Evolutionary conservation across 1,284 basidiomycete species (phyloP).

Genomic region (Trametes polyzona): DNA sequence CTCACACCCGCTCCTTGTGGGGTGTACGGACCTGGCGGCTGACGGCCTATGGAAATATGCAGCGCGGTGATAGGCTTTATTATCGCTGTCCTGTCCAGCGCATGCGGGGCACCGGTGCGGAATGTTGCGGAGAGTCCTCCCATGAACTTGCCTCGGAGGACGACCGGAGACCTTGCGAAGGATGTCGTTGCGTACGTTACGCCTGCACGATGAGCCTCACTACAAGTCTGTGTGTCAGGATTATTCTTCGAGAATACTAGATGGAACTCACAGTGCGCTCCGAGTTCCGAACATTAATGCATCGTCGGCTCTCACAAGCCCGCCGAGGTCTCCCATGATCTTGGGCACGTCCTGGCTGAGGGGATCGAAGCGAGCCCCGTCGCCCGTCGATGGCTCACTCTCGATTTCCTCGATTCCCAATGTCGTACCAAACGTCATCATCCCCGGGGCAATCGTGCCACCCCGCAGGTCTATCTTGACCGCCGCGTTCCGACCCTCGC

Average conservation of each 20-base stretch:
- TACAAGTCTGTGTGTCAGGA: constrained; percentile 28
- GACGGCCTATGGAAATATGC: constrained; percentile 64
- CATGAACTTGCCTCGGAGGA: constrained; percentile 66
- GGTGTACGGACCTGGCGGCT: constrained; percentile 39
- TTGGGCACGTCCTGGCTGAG: constrained; percentile 45
- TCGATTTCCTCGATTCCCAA: constrained; percentile 66
- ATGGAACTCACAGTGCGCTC: constrained; percentile 61
- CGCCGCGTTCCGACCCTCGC: constrained; percentile 18
- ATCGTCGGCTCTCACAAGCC: constrained; percentile 70
- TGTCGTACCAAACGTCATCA: constrained; percentile 63
- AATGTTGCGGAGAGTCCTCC: constrained; percentile 55
- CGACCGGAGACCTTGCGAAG: constrained; percentile 57
- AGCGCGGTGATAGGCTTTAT: constrained; percentile 71
- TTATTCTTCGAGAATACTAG: not conserved
- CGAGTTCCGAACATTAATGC: constrained; percentile 74
- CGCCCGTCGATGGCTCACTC: constrained; percentile 67
- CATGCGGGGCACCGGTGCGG: constrained; percentile 59
- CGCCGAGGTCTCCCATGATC: constrained; percentile 54
- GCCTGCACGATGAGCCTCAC: constrained; percentile 63
- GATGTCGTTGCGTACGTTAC: constrained; percentile 67
- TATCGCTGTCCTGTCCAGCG: constrained; percentile 70
- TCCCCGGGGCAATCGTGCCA: constrained; percentile 58
- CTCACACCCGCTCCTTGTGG: constrained; percentile 44
- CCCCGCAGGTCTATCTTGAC: constrained; percentile 51
- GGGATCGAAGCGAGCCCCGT: constrained; percentile 62